Evolutionary conservation across 2,329 filamentous ascomycete genomes (phyloP).

Genomic region (Diaporthe batatas): DNA sequence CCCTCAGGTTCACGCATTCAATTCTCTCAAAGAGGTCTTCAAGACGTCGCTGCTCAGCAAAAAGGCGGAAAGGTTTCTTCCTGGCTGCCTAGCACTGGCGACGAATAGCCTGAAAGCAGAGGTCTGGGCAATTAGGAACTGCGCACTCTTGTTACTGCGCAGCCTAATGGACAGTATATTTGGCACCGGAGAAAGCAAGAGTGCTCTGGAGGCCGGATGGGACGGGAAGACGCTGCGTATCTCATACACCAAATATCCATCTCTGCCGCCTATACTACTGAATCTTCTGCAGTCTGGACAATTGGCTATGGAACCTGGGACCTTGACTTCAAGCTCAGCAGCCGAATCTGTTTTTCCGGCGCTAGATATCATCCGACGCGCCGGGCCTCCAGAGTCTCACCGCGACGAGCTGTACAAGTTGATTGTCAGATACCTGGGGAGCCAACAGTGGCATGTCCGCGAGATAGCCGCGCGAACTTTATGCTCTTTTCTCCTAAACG

Average conservation of each 20-base stretch:
- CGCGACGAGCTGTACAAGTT: conserved; percentile 67
- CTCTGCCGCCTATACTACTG: conserved; percentile 73
- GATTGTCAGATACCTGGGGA: conserved; percentile 74
- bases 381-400: conserved; percentile 72
- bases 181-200: conserved; percentile 80
- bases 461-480: conserved; percentile 84
- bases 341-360: conserved; percentile 85
- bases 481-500: conserved; percentile 70
- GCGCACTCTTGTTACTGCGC: conserved; percentile 88
- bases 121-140: conserved; percentile 96
- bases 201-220: conserved; percentile 71
- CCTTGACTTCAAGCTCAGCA: conserved; percentile 50
- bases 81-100: conserved; percentile 82
- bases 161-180: conserved; percentile 85
- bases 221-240: conserved; percentile 74
- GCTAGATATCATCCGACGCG: conserved; percentile 82
- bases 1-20: conserved; percentile 94
- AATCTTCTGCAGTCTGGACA: conserved; percentile 70
- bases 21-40: conserved; percentile 93
- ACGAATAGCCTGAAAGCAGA: conserved; percentile 83
- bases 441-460: conserved; percentile 82
- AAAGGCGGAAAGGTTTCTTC: conserved; percentile 80
- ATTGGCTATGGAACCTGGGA: conserved; percentile 55
- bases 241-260: conserved; percentile 77
- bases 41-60: conserved; percentile 82